These are phyloP conservation scores for Lagenaria siceraria DNA, from an alignment of 306 rosid species.

Conservation along the genomic window DNA sequence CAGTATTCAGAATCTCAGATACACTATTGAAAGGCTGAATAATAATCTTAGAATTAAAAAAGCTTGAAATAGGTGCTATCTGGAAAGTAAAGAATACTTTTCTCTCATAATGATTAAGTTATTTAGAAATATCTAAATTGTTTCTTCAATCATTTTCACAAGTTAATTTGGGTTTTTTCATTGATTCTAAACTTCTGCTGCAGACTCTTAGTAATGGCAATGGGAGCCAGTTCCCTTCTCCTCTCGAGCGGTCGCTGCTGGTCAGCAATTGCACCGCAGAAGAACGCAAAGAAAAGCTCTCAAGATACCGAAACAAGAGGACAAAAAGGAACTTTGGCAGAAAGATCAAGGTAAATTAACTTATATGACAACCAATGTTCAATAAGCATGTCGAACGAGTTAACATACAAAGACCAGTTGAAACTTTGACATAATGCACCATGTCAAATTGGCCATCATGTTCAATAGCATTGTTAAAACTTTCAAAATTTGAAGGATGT, in stretches of 20 bases:
- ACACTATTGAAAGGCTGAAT: neutral
- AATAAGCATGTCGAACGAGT: neutral
- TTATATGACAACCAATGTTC: neutral
- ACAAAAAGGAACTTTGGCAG: slow-evolving; percentile 88
- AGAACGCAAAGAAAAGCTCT: slow-evolving; percentile 81
- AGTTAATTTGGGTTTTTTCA: slow-evolving; percentile 18
- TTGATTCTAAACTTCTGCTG: slow-evolving; percentile 41
- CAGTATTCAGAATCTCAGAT: neutral
- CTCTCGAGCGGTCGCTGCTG: slow-evolving; percentile 42
- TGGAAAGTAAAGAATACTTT: neutral
- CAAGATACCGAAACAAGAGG: slow-evolving; percentile 89
- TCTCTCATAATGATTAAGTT: neutral
- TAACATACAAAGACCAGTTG: neutral
- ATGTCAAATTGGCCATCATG: neutral
- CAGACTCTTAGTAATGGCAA: slow-evolving; percentile 70
- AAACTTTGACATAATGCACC: neutral
- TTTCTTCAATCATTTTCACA: slow-evolving; percentile 26
- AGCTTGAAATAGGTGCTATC: neutral
- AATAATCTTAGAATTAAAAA: neutral
- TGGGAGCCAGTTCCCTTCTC: slow-evolving; percentile 38
- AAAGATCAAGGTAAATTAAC: slow-evolving; percentile 83
- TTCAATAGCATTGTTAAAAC: neutral
- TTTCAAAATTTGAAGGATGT: neutral
- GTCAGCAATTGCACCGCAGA: slow-evolving; percentile 57
- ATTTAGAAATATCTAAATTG: slow-evolving; percentile 1